Evolutionary conservation across 768 basidiomycete genomes (phyloP).

Genomic region (Harrya chromipes): DNA sequence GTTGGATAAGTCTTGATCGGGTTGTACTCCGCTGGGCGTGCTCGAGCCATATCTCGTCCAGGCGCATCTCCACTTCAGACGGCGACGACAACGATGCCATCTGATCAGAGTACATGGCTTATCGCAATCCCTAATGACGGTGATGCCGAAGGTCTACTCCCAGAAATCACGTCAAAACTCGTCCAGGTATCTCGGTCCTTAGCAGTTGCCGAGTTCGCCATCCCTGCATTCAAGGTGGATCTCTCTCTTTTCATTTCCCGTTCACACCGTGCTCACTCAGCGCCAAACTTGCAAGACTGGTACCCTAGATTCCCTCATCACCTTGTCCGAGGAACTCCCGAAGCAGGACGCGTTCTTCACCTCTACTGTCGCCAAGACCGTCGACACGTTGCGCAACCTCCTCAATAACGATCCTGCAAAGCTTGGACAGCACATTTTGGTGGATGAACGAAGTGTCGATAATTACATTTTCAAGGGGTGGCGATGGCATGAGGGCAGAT

Average conservation of each 20-base stretch:
- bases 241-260: background rate
- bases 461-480: conserved; percentile 77
- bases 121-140: conserved; percentile 84
- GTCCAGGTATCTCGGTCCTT: conserved; percentile 52
- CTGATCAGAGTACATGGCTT: conserved; percentile 95
- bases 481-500: conserved; percentile 94
- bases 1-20: conserved; percentile 2
- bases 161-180: conserved; percentile 65
- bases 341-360: conserved; percentile 92
- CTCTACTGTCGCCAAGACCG: conserved; percentile 81
- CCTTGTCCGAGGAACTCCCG: conserved; percentile 87
- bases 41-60: too few species aligned
- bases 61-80: too few species aligned
- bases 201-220: conserved; percentile 60
- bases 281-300: conserved; percentile 62
- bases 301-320: conserved; percentile 85
- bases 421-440: conserved; percentile 68
- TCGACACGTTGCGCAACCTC: conserved; percentile 89
- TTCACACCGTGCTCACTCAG: conserved; percentile 7
- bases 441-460: conserved; percentile 78
- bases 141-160: conserved; percentile 71
- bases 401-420: conserved; percentile 83
- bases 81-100: conserved; percentile 65
- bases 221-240: conserved; percentile 89
- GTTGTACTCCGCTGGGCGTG: too few species aligned